Evolutionary conservation across 2,329 filamentous ascomycete species (phyloP).

Genomic region (Didymella sp.): DNA sequence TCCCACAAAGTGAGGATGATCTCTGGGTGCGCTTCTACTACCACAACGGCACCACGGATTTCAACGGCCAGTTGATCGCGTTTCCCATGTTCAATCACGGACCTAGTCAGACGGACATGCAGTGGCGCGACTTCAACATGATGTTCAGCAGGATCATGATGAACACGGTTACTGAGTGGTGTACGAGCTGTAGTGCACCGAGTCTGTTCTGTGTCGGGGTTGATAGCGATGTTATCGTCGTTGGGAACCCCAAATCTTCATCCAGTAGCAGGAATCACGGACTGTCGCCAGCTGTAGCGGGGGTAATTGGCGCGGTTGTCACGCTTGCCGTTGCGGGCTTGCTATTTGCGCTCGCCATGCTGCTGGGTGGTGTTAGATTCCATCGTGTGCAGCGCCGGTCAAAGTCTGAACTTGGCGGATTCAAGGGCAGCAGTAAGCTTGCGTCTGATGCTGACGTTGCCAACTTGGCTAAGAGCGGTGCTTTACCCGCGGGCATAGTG

Average conservation of each 20-base stretch:
- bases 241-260: not conserved
- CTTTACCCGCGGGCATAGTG: conserved; percentile 41
- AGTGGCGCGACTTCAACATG: conserved; percentile 59
- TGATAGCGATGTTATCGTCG: conserved; percentile 25
- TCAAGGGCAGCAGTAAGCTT: conserved; percentile 63
- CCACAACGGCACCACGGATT: conserved; percentile 62
- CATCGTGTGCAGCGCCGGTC: conserved; percentile 41
- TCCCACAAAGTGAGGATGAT: conserved; percentile 49
- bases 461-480: conserved; percentile 52
- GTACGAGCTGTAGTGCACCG: conserved; percentile 54
- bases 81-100: conserved; percentile 61
- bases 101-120: conserved; percentile 55
- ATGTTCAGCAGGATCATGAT: conserved; percentile 55
- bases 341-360: conserved; percentile 52
- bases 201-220: conserved; percentile 61
- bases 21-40: conserved; percentile 64
- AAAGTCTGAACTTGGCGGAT: conserved; percentile 54
- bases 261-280: not conserved
- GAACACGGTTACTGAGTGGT: conserved; percentile 60
- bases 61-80: conserved; percentile 41
- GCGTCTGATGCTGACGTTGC: conserved; percentile 62
- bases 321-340: conserved; percentile 57
- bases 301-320: conserved; percentile 64
- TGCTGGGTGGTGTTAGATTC: conserved; percentile 56
- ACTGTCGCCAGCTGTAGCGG: conserved; percentile 57